Percentiles rank a stretch among this genome's conserved stretches.
phyloP scores from a whole-genome alignment of 1,284 basidiomycete species.

The Ustilago xerochloae region DNA sequence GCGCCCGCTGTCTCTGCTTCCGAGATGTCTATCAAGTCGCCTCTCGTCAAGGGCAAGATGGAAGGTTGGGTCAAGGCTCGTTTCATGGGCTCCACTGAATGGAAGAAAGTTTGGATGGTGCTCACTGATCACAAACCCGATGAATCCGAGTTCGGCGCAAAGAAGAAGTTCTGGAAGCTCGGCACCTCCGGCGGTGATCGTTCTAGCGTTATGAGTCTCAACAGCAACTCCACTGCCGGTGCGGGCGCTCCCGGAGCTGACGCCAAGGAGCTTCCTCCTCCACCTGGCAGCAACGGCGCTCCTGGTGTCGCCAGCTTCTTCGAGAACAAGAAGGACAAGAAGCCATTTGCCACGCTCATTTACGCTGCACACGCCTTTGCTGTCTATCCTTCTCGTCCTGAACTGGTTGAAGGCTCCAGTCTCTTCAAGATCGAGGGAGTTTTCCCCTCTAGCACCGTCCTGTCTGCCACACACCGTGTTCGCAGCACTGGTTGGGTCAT shows the following conservation, averaged over 20 bases:
- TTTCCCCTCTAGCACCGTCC: constrained; percentile 52
- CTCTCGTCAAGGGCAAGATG: constrained; percentile 75
- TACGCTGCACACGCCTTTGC: constrained; percentile 64
- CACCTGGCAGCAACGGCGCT: constrained; percentile 58
- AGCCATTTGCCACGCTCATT: constrained; percentile 63
- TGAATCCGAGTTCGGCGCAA: constrained; percentile 47
- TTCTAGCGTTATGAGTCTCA: constrained; percentile 50
- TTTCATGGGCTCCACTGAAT: constrained; percentile 92
- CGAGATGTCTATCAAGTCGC: constrained; percentile 55
- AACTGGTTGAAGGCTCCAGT: constrained; percentile 65
- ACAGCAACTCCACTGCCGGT: constrained; percentile 25
- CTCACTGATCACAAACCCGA: constrained; percentile 69
- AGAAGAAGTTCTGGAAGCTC: constrained; percentile 56
- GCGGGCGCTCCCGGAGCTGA: constrained; percentile 40
- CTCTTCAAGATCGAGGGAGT: constrained; percentile 67
- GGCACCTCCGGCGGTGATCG: constrained; percentile 52
- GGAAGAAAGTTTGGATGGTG: constrained; percentile 91
- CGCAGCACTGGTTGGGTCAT: constrained; percentile 69
- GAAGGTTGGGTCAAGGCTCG: constrained; percentile 94
- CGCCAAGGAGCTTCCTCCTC: constrained; percentile 52
- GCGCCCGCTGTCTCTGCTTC: constrained; percentile 14
- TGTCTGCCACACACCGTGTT: constrained; percentile 74
- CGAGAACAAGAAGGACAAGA: constrained; percentile 64
- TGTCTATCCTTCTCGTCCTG: constrained; percentile 65
- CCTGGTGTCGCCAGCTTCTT: constrained; percentile 64